phyloP scores from a whole-genome alignment of 2,329 filamentous ascomycete species.

The Colletotrichum cordylinicola region DNA sequence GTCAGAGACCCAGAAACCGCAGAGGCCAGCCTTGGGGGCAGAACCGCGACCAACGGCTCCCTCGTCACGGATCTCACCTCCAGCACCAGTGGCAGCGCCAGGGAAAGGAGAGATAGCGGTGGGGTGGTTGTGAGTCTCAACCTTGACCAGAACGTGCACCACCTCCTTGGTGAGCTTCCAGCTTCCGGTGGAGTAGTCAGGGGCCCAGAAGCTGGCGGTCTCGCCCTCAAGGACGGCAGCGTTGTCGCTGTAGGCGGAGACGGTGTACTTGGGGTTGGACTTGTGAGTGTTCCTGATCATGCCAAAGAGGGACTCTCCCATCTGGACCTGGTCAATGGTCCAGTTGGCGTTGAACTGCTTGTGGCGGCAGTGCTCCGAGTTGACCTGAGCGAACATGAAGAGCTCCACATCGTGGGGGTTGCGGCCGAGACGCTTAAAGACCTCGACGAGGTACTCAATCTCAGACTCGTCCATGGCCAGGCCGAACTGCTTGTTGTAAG shows the following conservation, averaged over 20 bases:
- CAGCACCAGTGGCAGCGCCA: slow-evolving; percentile 92
- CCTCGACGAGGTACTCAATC: slow-evolving; percentile 90
- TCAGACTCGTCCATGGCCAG: slow-evolving; percentile 87
- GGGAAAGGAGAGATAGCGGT: slow-evolving; percentile 94
- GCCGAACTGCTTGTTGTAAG: slow-evolving; percentile 84
- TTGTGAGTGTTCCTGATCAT: slow-evolving; percentile 98
- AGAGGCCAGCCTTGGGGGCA: slow-evolving; percentile 87
- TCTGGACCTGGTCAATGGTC: slow-evolving; percentile 87
- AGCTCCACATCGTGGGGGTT: slow-evolving; percentile 89
- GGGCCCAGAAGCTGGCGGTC: slow-evolving; percentile 79
- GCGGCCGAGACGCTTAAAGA: slow-evolving; percentile 49
- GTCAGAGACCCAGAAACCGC: slow-evolving; percentile 95
- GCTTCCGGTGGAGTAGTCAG: slow-evolving; percentile 82
- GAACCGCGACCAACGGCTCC: slow-evolving; percentile 93
- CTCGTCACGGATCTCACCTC: slow-evolving; percentile 95
- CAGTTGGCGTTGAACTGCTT: slow-evolving; percentile 98
- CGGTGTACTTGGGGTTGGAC: slow-evolving; percentile 78
- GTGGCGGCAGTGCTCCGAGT: slow-evolving; percentile 87
- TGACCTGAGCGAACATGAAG: slow-evolving; percentile 99
- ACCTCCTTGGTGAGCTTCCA: slow-evolving; percentile 89
- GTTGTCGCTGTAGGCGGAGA: slow-evolving; percentile 97
- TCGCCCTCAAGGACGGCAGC: slow-evolving; percentile 87
- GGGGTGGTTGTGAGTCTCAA: slow-evolving; percentile 97
- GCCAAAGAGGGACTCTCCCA: slow-evolving; percentile 82
- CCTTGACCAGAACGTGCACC: slow-evolving; percentile 89